phyloP scores from a whole-genome alignment of 1,284 basidiomycete species.

The Blastosporella zonata region DNA sequence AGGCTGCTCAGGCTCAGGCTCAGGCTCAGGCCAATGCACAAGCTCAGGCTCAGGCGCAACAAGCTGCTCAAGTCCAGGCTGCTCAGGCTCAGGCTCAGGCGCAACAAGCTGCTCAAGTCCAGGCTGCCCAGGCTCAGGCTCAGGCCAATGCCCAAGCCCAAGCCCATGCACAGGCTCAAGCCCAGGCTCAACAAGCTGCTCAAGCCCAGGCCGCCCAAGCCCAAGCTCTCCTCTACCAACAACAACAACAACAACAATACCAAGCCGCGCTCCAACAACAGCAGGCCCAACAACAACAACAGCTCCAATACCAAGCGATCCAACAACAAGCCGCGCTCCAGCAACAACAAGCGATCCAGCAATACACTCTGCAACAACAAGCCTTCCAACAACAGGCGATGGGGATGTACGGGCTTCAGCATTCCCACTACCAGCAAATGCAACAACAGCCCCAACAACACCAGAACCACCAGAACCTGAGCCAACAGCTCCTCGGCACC shows the following conservation, averaged over 20 bases:
- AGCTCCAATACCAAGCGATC: neutral
- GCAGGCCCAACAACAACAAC: neutral
- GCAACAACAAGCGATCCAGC: neutral
- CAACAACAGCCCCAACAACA: neutral
- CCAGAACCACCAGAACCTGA: constrained; percentile 1
- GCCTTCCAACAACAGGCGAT: constrained; percentile 2
- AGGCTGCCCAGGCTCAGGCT: constrained; percentile 1
- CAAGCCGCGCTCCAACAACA: neutral
- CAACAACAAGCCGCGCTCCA: neutral
- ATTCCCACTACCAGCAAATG: constrained; percentile 5
- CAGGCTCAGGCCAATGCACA: constrained; percentile 2
- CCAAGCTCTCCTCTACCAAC: neutral
- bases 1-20: constrained; percentile 1
- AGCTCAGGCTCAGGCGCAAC: constrained; percentile 1
- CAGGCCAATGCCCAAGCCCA: neutral
- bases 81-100: constrained; percentile 1
- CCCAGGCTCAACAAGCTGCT: neutral
- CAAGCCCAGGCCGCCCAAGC: neutral
- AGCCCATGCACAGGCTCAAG: constrained; percentile 1
- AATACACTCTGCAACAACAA: constrained; percentile 3
- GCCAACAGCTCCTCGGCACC: neutral
- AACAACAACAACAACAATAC: neutral
- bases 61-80: neutral
- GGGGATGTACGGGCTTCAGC: constrained; percentile 3
- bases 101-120: neutral